A percentile compares a stretch with the other conserved stretches of the same genome.
Evolutionary conservation across 148 eudicot species (phyloP).

Genomic region (Polygonum aviculare): DNA sequence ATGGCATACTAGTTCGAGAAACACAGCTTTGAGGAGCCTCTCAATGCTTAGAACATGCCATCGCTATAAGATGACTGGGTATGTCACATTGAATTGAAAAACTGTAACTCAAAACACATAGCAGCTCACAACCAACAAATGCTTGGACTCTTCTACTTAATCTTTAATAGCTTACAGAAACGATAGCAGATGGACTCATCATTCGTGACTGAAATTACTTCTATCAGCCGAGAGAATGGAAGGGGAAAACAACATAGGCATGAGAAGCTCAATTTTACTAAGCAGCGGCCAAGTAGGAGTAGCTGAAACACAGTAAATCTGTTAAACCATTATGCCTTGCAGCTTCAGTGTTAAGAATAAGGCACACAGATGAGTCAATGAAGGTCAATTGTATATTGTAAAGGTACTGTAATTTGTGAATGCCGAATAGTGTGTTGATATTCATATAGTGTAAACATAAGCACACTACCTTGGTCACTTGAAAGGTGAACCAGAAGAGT

Average conservation of each 20-base stretch:
- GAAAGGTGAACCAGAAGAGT: slow-evolving; percentile 83
- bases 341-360: too few species aligned
- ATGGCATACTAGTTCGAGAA: neutral
- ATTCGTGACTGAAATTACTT: neutral
- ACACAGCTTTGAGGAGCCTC: neutral
- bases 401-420: neutral
- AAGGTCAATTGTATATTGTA: neutral
- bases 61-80: neutral
- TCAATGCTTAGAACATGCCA: neutral
- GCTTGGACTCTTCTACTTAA: neutral
- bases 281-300: neutral
- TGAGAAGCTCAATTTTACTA: neutral
- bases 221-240: neutral
- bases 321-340: neutral
- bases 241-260: neutral
- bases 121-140: neutral
- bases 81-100: neutral
- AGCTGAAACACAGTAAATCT: neutral
- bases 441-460: neutral
- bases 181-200: neutral
- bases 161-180: neutral
- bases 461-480: slow-evolving; percentile 79
- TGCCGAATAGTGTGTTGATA: neutral
- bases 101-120: neutral
- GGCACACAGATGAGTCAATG: too few species aligned